phyloP scores from a whole-genome alignment of 345 rosid genomes.

The Toxicodendron radicans region DNA sequence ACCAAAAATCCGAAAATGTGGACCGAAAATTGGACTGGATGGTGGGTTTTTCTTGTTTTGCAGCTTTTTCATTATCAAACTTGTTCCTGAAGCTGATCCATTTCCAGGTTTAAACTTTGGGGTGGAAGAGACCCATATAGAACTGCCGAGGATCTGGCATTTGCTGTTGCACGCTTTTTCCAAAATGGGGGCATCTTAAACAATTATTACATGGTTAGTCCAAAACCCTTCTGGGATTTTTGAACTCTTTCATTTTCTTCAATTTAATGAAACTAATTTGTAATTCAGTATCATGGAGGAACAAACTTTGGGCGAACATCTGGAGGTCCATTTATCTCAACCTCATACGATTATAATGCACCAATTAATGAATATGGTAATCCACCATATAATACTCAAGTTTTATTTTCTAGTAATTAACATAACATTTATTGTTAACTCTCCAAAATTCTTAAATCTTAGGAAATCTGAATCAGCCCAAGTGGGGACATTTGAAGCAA shows the following conservation, averaged over 20 bases:
- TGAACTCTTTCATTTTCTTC: neutral
- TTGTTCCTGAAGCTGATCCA: too few species aligned
- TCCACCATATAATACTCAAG: neutral
- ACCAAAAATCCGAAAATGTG: conserved; percentile 35
- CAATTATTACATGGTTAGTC: conserved; percentile 46
- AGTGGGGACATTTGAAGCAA: conserved; percentile 31
- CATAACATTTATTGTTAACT: neutral
- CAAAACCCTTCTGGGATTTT: neutral
- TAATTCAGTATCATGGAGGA: conserved; percentile 54
- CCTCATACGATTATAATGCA: conserved; percentile 45
- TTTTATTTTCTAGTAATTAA: neutral
- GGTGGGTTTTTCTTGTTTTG: conserved; percentile 23
- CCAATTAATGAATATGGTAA: conserved; percentile 37
- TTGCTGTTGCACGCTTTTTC: conserved; percentile 40
- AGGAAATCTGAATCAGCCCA: conserved; percentile 32
- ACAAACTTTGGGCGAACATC: conserved; percentile 44
- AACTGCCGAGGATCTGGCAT: conserved; percentile 49
- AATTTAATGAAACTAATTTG: neutral
- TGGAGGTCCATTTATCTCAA: conserved; percentile 44
- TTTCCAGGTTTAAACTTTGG: conserved; percentile 38
- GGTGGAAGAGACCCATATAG: conserved; percentile 36
- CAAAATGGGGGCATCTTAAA: conserved; percentile 38
- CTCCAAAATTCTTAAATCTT: neutral
- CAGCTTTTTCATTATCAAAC: neutral
- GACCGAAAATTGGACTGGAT: too few species aligned